Conservation (phyloP, 2,329 filamentous ascomycete species). For the Podosphaera fusca region DNA sequence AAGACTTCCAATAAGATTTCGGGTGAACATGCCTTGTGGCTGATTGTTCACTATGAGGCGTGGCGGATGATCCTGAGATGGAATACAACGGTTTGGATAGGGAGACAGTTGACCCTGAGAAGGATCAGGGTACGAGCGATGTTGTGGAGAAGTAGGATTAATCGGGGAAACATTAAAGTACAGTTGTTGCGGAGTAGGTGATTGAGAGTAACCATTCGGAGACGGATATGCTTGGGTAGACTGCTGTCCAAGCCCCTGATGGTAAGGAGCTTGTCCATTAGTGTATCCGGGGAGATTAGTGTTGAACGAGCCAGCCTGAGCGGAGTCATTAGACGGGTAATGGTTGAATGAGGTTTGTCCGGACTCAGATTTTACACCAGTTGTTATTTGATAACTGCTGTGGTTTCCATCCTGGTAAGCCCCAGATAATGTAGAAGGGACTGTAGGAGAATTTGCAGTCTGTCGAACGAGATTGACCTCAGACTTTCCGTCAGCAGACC, state of each 20-base stretch:
- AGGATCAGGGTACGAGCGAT: conserved; percentile 3
- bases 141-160: conserved; percentile 1
- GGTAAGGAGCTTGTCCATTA: conserved; percentile 8
- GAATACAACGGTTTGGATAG: conserved; percentile 4
- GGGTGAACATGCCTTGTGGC: conserved; percentile 69
- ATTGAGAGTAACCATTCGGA: conserved; percentile 19
- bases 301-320: not conserved
- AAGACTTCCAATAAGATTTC: conserved; percentile 83
- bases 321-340: not conserved
- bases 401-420: conserved; percentile 36
- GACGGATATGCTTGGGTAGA: conserved; percentile 9
- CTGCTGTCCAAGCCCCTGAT: conserved; percentile 8
- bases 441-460: conserved; percentile 45
- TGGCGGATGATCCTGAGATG: conserved; percentile 7
- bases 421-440: conserved; percentile 56
- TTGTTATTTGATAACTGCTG: not conserved
- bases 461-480: conserved; percentile 50
- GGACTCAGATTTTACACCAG: not conserved
- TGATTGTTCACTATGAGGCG: conserved; percentile 14
- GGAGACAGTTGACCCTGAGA: conserved; percentile 3
- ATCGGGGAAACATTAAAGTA: conserved; percentile 6
- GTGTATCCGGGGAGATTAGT: not conserved
- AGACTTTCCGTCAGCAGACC: conserved; percentile 32
- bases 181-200: conserved; percentile 10
- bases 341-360: not conserved